A percentile compares a stretch with the other conserved stretches of the same genome.
phyloP scores from a whole-genome alignment of 2,329 filamentous ascomycete species.

The Talaromyces albobiverticillius region DNA sequence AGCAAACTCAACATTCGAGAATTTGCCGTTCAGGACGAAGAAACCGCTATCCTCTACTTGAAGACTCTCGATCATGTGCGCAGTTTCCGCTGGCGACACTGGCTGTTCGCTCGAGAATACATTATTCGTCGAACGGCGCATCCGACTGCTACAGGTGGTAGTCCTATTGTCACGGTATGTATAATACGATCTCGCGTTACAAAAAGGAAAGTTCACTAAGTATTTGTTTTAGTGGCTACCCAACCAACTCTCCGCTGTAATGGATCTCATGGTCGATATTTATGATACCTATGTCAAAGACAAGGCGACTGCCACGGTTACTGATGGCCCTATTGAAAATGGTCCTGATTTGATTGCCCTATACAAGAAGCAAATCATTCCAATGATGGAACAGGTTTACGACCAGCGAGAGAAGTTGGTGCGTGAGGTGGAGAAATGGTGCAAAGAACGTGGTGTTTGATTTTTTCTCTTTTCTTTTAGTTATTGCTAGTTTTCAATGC shows the following conservation, averaged over 20 bases:
- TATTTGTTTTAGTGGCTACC: constrained; percentile 52
- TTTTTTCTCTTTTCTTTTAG: not conserved
- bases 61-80: constrained; percentile 46
- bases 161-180: constrained; percentile 47
- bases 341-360: constrained; percentile 19
- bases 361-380: constrained; percentile 28
- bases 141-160: constrained; percentile 48
- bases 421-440: constrained; percentile 46
- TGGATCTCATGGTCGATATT: constrained; percentile 47
- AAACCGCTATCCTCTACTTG: constrained; percentile 44
- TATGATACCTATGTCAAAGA: constrained; percentile 39
- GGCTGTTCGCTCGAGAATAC: constrained; percentile 49
- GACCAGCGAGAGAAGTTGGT: constrained; percentile 36
- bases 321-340: constrained; percentile 1
- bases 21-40: constrained; percentile 35
- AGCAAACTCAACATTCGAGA: constrained; percentile 44
- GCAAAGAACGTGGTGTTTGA: constrained; percentile 42
- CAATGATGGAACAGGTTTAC: constrained; percentile 33
- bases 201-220: not conserved
- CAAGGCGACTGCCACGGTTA: constrained; percentile 21
- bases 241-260: constrained; percentile 48
- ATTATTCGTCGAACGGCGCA: constrained; percentile 46
- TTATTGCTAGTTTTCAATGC: no score
- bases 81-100: constrained; percentile 50
- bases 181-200: not conserved